phyloP scores from a whole-genome alignment of 192 early-diverging fungal species.

The Diversispora eburnea region DNA sequence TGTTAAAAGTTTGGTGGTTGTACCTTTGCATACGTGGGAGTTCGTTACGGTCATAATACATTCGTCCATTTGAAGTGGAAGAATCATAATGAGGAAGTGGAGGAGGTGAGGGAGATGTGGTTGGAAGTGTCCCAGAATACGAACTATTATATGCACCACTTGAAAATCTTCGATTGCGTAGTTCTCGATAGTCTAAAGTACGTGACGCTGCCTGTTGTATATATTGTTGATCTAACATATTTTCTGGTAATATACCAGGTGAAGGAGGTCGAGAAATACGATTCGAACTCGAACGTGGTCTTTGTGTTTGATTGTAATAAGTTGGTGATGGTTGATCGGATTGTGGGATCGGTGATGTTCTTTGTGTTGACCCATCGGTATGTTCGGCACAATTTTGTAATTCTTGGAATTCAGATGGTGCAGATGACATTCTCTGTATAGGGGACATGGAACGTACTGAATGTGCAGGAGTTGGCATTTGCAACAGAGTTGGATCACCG shows the following conservation, averaged over 20 bases:
- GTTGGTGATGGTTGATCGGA: slow-evolving; percentile 19
- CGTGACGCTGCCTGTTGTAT: neutral
- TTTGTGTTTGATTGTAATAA: slow-evolving; percentile 1
- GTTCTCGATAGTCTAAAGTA: slow-evolving; percentile 2
- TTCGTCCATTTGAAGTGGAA: neutral
- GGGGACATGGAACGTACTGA: slow-evolving; percentile 18
- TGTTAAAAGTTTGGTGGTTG: neutral
- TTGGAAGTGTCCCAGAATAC: slow-evolving; percentile 13
- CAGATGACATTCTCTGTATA: neutral
- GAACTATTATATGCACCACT: slow-evolving; percentile 6
- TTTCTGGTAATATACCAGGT: slow-evolving; percentile 14
- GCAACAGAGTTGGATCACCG: neutral
- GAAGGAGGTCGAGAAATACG: neutral
- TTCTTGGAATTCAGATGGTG: neutral
- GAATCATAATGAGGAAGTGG: slow-evolving; percentile 17
- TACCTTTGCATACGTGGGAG: slow-evolving; percentile 7
- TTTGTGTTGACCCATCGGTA: neutral
- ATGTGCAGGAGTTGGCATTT: slow-evolving; percentile 2
- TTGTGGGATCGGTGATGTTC: slow-evolving; percentile 11
- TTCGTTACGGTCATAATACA: slow-evolving; percentile 3
- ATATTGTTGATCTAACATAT: neutral
- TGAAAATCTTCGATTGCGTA: neutral
- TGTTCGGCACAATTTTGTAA: neutral
- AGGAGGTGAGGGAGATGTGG: slow-evolving; percentile 22
- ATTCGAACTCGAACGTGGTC: neutral